Conservation (phyloP, 1,139 yeast genomes). For the Citeromyces siamensis region DNA sequence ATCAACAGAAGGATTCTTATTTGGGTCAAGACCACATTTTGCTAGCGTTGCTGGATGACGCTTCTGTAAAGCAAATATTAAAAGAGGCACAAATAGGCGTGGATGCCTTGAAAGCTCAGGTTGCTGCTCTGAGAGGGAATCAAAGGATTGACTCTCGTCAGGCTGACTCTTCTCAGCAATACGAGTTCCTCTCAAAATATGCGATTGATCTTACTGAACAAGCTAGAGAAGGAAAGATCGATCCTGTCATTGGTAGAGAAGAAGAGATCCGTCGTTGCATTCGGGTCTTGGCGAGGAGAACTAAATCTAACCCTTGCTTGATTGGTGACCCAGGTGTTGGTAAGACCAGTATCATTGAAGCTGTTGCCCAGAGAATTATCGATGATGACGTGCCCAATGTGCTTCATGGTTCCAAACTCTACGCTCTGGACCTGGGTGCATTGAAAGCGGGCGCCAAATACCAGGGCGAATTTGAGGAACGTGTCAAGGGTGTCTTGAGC, state of each 20-base stretch:
- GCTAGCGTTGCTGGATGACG: slow-evolving; percentile 74
- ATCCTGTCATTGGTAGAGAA: slow-evolving; percentile 98
- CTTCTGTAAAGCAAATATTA: slow-evolving; percentile 56
- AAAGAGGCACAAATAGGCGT: slow-evolving; percentile 60
- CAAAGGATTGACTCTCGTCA: slow-evolving; percentile 88
- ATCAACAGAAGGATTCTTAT: slow-evolving; percentile 81
- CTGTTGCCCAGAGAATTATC: slow-evolving; percentile 94
- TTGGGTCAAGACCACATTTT: slow-evolving; percentile 92
- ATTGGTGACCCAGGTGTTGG: slow-evolving; percentile 99
- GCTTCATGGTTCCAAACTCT: slow-evolving; percentile 66
- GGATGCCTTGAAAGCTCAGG: slow-evolving; percentile 68
- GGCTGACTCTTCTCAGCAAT: slow-evolving; percentile 81
- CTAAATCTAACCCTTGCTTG: slow-evolving; percentile 90
- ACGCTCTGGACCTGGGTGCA: slow-evolving; percentile 88
- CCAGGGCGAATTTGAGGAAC: slow-evolving; percentile 97
- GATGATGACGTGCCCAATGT: slow-evolving; percentile 93
- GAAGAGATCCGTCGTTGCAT: slow-evolving; percentile 95
- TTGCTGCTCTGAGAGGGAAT: slow-evolving; percentile 79
- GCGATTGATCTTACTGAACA: slow-evolving; percentile 88
- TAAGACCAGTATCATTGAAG: slow-evolving; percentile 95
- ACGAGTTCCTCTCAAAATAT: slow-evolving; percentile 78
- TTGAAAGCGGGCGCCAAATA: slow-evolving; percentile 97
- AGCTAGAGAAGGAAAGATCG: slow-evolving; percentile 90
- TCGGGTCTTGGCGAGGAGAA: slow-evolving; percentile 87
- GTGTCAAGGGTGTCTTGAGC: slow-evolving; percentile 89